Conservation (phyloP, 2,329 filamentous ascomycete genomes). For the Colletotrichum kahawae region DNA sequence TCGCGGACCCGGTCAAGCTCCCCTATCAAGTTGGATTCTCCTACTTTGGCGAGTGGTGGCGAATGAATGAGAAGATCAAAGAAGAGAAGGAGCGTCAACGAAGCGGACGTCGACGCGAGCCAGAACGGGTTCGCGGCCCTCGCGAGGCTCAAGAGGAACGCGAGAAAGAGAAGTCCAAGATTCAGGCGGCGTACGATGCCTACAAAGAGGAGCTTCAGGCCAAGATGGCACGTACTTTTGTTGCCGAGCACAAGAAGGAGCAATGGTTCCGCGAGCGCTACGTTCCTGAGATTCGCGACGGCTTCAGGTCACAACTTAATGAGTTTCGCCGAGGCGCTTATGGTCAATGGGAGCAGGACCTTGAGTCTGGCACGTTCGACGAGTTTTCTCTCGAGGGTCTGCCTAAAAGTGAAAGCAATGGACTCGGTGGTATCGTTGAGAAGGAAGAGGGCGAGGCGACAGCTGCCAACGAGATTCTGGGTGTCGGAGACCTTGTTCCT, state of each 20-base stretch:
- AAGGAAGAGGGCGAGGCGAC: constrained; percentile 96
- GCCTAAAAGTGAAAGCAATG: constrained; percentile 91
- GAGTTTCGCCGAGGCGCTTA: constrained; percentile 82
- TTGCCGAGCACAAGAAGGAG: constrained; percentile 89
- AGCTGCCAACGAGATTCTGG: constrained; percentile 88
- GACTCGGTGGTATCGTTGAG: constrained; percentile 82
- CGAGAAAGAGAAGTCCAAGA: constrained; percentile 79
- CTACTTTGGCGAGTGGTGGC: constrained; percentile 88
- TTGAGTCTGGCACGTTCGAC: constrained; percentile 86
- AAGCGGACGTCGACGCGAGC: constrained; percentile 71
- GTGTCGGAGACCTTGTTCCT: constrained; percentile 89
- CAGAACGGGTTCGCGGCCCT: constrained; percentile 66
- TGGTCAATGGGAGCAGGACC: constrained; percentile 85
- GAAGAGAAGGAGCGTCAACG: constrained; percentile 77
- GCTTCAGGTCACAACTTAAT: constrained; percentile 76
- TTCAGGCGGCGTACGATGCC: constrained; percentile 71
- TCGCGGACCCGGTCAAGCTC: constrained; percentile 74
- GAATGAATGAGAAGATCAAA: constrained; percentile 80
- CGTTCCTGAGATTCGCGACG: constrained; percentile 79
- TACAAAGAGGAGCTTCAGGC: constrained; percentile 74
- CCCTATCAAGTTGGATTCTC: constrained; percentile 85
- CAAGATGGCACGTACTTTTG: constrained; percentile 87
- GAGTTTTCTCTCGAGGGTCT: constrained; percentile 94
- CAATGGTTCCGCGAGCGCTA: constrained; percentile 99
- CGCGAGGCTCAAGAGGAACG: constrained; percentile 75